Evolutionary conservation across 2,329 filamentous ascomycete species (phyloP).

Genomic region (Aspergillus brunneoviolaceus): DNA sequence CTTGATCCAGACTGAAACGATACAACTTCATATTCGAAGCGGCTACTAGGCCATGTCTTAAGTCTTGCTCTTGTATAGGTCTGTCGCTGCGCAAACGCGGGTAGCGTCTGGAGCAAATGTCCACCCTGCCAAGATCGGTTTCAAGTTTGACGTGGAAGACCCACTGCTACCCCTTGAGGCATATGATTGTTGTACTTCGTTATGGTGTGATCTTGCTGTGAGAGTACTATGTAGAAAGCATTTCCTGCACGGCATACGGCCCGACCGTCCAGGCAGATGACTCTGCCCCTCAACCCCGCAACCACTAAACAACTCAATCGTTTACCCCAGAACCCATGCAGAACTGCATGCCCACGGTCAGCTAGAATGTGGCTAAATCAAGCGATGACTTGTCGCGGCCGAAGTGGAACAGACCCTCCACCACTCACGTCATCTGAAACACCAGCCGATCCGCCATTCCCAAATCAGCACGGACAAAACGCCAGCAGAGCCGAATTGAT

Average conservation of each 20-base stretch:
- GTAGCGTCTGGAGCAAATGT: too few species aligned
- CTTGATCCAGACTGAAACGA: too few species aligned
- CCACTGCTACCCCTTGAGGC: too few species aligned
- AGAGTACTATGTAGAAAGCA: not conserved
- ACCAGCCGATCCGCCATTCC: conserved; percentile 2
- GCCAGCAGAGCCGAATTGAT: conserved; percentile 13
- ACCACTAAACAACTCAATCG: not conserved
- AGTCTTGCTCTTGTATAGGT: too few species aligned
- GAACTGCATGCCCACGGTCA: not conserved
- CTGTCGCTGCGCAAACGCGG: too few species aligned
- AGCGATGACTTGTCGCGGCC: not conserved
- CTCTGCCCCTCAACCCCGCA: not conserved
- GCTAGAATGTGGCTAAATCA: not conserved
- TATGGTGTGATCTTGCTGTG: too few species aligned
- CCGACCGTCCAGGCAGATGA: not conserved
- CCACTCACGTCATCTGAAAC: not conserved
- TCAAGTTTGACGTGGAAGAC: too few species aligned
- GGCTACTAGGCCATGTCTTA: too few species aligned
- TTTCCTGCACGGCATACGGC: not conserved
- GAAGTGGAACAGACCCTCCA: not conserved
- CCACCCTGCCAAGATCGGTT: too few species aligned
- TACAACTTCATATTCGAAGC: too few species aligned
- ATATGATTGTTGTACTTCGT: too few species aligned
- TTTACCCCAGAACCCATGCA: not conserved
- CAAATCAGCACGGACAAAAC: conserved; percentile 20